Percentiles rank a stretch among this genome's conserved stretches.
These are phyloP conservation scores for Fusarium caatingaense DNA, from an alignment of 2,329 filamentous ascomycete genomes.

Conservation along the genomic window DNA sequence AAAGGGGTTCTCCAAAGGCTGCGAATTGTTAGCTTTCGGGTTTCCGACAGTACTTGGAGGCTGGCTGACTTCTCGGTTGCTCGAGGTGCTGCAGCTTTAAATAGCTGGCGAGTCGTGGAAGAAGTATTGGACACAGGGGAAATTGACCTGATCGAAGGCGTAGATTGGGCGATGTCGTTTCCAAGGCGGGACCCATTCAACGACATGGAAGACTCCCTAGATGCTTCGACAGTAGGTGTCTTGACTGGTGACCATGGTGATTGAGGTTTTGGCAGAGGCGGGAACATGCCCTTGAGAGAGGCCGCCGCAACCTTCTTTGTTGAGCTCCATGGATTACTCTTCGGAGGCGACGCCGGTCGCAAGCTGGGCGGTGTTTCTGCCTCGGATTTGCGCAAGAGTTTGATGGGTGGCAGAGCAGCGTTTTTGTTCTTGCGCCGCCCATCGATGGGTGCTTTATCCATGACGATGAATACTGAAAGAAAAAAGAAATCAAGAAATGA, in stretches of 20 bases:
- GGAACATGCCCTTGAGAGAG: slow-evolving; percentile 32
- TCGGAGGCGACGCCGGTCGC: slow-evolving; percentile 51
- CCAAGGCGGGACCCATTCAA: slow-evolving; percentile 16
- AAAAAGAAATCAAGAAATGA: not conserved
- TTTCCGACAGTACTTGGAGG: not conserved
- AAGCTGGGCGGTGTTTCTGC: slow-evolving; percentile 31
- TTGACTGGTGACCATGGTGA: slow-evolving; percentile 8
- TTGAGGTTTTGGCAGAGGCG: slow-evolving; percentile 35
- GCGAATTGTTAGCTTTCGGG: slow-evolving; percentile 22
- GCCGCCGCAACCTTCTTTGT: slow-evolving; percentile 1
- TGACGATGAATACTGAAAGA: slow-evolving; percentile 15
- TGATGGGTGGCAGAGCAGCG: slow-evolving; percentile 8
- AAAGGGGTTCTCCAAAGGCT: slow-evolving; percentile 50
- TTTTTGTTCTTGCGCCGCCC: slow-evolving; percentile 40
- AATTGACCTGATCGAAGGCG: slow-evolving; percentile 16
- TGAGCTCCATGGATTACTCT: slow-evolving; percentile 49
- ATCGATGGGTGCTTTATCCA: slow-evolving; percentile 46
- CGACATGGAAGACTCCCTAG: slow-evolving; percentile 27
- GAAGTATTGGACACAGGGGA: slow-evolving; percentile 42
- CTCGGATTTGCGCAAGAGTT: slow-evolving; percentile 22
- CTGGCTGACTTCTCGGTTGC: slow-evolving; percentile 43
- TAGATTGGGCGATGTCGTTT: slow-evolving; percentile 15
- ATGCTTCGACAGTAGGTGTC: slow-evolving; percentile 15
- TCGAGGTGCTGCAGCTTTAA: slow-evolving; percentile 46
- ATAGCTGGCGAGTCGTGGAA: slow-evolving; percentile 35